Percentiles rank a stretch among this genome's conserved stretches.
Conservation (phyloP, 257 asterid genomes). For the Plantago ovata region DNA sequence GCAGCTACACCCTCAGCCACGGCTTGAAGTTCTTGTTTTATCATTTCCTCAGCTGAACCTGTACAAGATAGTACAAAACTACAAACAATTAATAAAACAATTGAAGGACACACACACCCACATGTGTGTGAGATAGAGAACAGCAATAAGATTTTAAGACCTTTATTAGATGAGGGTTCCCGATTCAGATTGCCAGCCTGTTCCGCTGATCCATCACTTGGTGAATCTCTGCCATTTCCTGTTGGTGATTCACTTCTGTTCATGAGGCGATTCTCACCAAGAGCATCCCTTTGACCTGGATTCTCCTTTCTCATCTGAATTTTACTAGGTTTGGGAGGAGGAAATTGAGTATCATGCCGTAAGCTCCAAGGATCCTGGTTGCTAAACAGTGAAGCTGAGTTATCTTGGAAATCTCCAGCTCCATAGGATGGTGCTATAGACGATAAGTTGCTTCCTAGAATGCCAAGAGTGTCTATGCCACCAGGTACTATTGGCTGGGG, state of each 20-base stretch:
- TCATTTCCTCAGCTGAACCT: slow-evolving; percentile 78
- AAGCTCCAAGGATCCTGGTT: slow-evolving; percentile 86
- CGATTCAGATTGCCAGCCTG: slow-evolving; percentile 39
- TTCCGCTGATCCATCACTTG: slow-evolving; percentile 40
- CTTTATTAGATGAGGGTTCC: slow-evolving; percentile 48
- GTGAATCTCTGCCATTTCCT: slow-evolving; percentile 32
- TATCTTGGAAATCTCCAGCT: slow-evolving; percentile 46
- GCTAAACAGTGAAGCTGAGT: slow-evolving; percentile 57
- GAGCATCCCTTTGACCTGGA: slow-evolving; percentile 39
- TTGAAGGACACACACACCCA: slow-evolving; percentile 3
- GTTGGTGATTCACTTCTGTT: slow-evolving; percentile 29
- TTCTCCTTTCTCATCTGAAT: slow-evolving; percentile 58
- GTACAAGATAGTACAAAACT: slow-evolving; percentile 14
- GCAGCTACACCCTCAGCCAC: slow-evolving; percentile 97
- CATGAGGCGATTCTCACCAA: slow-evolving; percentile 29
- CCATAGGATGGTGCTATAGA: slow-evolving; percentile 38
- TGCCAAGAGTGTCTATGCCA: slow-evolving; percentile 34
- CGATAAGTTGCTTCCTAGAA: slow-evolving; percentile 31
- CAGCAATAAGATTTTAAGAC: slow-evolving; percentile 23
- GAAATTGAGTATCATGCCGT: slow-evolving; percentile 55
- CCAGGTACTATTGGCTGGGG: slow-evolving; percentile 39
- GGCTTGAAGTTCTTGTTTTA: slow-evolving; percentile 89
- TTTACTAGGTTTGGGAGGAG: slow-evolving; percentile 78
- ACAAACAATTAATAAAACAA: slow-evolving; percentile 18
- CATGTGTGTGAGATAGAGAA: slow-evolving; percentile 6